These are phyloP conservation scores for Phytophthora pistaciae DNA, from an alignment of 352 stramenopile species.

Conservation along the genomic window DNA sequence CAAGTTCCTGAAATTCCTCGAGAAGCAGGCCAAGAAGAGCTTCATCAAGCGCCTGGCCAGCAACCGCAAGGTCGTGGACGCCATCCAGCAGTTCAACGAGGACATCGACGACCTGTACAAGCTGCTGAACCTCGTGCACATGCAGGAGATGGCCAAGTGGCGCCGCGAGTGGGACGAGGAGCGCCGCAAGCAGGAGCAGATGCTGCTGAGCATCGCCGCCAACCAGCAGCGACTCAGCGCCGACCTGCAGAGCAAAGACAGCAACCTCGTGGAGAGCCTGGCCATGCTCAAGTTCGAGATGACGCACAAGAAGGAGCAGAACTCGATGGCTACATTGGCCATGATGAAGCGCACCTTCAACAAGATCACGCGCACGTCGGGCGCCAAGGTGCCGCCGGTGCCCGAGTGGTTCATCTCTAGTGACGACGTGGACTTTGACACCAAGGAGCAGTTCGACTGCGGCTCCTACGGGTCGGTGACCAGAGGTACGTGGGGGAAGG, in stretches of 20 bases:
- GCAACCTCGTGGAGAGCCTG: conserved; percentile 30
- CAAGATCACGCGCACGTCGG: conserved; percentile 29
- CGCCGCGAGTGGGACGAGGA: conserved; percentile 36
- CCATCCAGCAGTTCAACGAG: conserved; percentile 35
- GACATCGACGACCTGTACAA: conserved; percentile 39
- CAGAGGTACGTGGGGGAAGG: conserved; percentile 32
- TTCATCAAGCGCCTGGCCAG: conserved; percentile 32
- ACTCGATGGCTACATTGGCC: conserved; percentile 16
- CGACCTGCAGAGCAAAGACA: conserved; percentile 27
- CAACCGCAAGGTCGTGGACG: conserved; percentile 33
- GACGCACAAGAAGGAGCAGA: conserved; percentile 26
- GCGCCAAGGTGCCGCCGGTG: conserved; percentile 27
- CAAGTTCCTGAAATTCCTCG: conserved; percentile 34
- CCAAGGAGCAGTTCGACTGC: conserved; percentile 24
- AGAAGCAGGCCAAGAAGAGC: conserved; percentile 30
- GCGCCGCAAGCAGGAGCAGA: conserved; percentile 32
- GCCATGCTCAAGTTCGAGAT: conserved; percentile 43
- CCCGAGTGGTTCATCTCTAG: conserved; percentile 37
- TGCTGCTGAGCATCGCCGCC: conserved; percentile 26
- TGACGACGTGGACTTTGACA: conserved; percentile 38
- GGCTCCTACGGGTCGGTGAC: conserved; percentile 23
- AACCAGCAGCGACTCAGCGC: conserved; percentile 22
- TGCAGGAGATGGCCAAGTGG: conserved; percentile 40
- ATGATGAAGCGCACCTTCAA: conserved; percentile 36
- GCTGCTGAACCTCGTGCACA: conserved; percentile 25